Percentiles rank a stretch among this genome's conserved stretches.
Evolutionary conservation across 2,329 filamentous ascomycete genomes (phyloP).

Genomic region (Colletotrichum trifolii): DNA sequence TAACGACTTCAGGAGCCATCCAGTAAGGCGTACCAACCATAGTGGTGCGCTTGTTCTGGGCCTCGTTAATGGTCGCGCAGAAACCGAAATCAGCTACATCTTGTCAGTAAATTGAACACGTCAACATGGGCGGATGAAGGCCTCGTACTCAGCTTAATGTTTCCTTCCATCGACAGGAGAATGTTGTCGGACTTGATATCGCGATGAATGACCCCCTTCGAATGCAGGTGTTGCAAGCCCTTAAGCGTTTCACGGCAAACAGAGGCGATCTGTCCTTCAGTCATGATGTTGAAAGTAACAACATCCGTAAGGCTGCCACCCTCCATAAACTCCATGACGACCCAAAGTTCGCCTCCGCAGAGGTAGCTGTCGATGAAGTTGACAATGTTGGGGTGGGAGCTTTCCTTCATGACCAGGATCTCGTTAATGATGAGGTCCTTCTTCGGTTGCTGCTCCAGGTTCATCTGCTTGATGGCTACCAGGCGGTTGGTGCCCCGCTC

Average conservation of each 20-base stretch:
- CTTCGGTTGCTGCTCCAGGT: slow-evolving; percentile 97
- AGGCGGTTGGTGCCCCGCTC: slow-evolving; percentile 85
- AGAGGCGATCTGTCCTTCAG: slow-evolving; percentile 94
- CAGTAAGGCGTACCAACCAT: slow-evolving; percentile 99
- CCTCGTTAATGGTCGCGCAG: slow-evolving; percentile 97
- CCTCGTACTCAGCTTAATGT: slow-evolving; percentile 92
- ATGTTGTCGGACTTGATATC: slow-evolving; percentile 99
- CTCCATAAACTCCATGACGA: slow-evolving; percentile 99
- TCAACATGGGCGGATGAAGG: neutral
- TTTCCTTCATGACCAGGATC: slow-evolving; percentile 99
- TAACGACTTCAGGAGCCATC: slow-evolving; percentile 99
- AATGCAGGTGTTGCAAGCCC: slow-evolving; percentile 94
- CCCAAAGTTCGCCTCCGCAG: slow-evolving; percentile 91
- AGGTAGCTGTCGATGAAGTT: slow-evolving; percentile 99
- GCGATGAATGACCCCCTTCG: slow-evolving; percentile 96
- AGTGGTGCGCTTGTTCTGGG: slow-evolving; percentile 95
- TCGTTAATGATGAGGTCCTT: slow-evolving; percentile 99
- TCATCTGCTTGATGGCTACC: slow-evolving; percentile 99
- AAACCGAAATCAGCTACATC: slow-evolving; percentile 92
- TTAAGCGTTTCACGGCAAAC: slow-evolving; percentile 94
- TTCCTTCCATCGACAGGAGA: slow-evolving; percentile 89
- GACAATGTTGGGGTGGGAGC: slow-evolving; percentile 97
- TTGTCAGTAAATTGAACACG: slow-evolving; percentile 44
- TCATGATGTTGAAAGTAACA: slow-evolving; percentile 99
- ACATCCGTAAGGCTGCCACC: slow-evolving; percentile 97